A percentile compares a stretch with the other conserved stretches of the same genome.
Evolutionary conservation across 345 rosid species (phyloP).

Genomic region (Eucalyptus cloeziana): DNA sequence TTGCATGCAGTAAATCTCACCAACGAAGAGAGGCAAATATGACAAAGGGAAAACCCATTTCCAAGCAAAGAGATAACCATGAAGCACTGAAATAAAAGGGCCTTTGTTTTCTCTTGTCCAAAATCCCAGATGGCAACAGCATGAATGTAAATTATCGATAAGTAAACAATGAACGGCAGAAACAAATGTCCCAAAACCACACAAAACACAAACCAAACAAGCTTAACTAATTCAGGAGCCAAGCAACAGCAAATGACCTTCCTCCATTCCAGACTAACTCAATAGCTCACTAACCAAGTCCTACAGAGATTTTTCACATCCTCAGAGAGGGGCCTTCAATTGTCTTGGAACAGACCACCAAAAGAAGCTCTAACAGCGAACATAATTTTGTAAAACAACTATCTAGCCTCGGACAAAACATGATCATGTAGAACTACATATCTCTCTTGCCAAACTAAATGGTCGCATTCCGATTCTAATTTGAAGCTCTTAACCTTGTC

Average conservation of each 20-base stretch:
- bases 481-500: background rate
- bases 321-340: background rate
- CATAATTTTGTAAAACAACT: background rate
- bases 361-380: background rate
- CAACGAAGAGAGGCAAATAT: too few relatives aligned
- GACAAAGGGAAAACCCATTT: background rate
- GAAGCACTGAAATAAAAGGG: background rate
- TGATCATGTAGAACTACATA: background rate
- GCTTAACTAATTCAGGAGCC: background rate
- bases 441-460: background rate
- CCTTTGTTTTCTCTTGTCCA: background rate
- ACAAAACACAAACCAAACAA: background rate
- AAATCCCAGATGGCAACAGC: background rate
- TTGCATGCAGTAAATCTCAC: too few relatives aligned
- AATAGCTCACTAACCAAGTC: background rate
- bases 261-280: background rate
- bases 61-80: background rate
- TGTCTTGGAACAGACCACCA: background rate
- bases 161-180: background rate
- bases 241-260: background rate
- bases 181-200: background rate
- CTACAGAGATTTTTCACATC: background rate
- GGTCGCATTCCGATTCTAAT: background rate
- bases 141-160: too few relatives aligned
- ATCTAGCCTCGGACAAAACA: background rate